Conservation (phyloP, 2,329 filamentous ascomycete genomes). For the Xylariaceae sp. region DNA sequence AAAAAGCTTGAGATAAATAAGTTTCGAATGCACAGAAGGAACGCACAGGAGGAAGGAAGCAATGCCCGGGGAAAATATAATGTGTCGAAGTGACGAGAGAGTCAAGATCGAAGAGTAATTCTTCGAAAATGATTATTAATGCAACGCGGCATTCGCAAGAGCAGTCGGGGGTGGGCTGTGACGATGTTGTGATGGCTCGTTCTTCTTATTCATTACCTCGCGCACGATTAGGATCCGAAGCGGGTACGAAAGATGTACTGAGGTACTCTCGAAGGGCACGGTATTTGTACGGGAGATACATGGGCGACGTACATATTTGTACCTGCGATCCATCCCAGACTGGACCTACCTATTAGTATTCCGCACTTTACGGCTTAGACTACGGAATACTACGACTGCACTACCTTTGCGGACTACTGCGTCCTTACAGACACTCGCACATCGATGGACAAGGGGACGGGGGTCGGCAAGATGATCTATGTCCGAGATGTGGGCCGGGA, state of each 20-base stretch:
- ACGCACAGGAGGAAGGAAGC: constrained; percentile 1
- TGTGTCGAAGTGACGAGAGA: constrained; percentile 17
- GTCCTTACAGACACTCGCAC: no score
- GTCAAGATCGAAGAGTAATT: not conserved
- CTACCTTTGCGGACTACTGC: no score
- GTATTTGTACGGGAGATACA: no score
- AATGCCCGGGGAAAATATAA: not conserved
- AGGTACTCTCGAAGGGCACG: no score
- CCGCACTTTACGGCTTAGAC: no score
- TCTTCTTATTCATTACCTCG: constrained; percentile 20
- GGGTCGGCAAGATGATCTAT: constrained; percentile 31
- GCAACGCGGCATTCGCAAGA: constrained; percentile 20
- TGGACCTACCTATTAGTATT: no score
- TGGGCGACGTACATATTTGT: no score
- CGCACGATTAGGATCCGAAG: not conserved
- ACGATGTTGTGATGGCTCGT: constrained; percentile 33
- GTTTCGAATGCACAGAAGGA: no score
- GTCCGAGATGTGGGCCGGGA: constrained; percentile 28
- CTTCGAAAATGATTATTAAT: constrained; percentile 32
- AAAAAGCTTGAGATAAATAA: no score
- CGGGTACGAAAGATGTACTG: not conserved
- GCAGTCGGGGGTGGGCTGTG: constrained; percentile 18
- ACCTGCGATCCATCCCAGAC: no score
- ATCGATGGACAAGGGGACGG: constrained; percentile 9
- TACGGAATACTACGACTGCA: no score